A percentile compares a stretch with the other conserved stretches of the same genome.
Conservation (phyloP, 257 asterid genomes). For the Plectranthus barbatus region DNA sequence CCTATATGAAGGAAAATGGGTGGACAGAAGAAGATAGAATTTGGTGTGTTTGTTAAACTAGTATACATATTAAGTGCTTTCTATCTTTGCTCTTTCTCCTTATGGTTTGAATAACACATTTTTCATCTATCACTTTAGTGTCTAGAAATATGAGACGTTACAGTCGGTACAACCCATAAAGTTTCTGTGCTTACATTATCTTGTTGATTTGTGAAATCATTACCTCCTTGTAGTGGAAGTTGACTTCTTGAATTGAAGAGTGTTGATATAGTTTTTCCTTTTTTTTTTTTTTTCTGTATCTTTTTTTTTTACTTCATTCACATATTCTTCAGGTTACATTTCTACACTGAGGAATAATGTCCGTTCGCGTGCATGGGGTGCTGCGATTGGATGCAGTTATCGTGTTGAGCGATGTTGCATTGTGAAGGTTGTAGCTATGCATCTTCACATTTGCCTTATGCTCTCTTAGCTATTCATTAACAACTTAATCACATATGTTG, state of each 20-base stretch:
- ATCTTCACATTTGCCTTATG: constrained; percentile 5
- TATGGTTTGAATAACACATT: background rate
- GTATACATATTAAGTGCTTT: background rate
- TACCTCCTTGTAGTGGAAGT: constrained; percentile 1
- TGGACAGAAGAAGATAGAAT: background rate
- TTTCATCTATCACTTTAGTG: background rate
- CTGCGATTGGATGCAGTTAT: constrained; percentile 90
- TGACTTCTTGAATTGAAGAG: constrained; percentile 3
- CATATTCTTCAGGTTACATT: constrained; percentile 52
- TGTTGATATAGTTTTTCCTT: background rate
- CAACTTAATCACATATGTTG: constrained; percentile 3
- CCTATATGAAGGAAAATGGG: background rate
- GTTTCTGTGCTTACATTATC: constrained; percentile 12
- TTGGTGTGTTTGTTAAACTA: background rate
- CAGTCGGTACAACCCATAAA: background rate
- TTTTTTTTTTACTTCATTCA: background rate
- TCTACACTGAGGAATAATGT: constrained; percentile 92
- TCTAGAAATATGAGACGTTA: background rate
- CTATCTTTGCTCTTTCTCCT: background rate
- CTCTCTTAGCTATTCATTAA: background rate
- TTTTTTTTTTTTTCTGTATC: background rate
- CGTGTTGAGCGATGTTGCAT: constrained; percentile 85
- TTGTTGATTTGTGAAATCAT: constrained; percentile 7
- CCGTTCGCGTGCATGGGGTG: constrained; percentile 98
- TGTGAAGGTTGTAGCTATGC: constrained; percentile 51